Conservation (phyloP, 208 protist genomes). For the Borovskyia barvae region DNA sequence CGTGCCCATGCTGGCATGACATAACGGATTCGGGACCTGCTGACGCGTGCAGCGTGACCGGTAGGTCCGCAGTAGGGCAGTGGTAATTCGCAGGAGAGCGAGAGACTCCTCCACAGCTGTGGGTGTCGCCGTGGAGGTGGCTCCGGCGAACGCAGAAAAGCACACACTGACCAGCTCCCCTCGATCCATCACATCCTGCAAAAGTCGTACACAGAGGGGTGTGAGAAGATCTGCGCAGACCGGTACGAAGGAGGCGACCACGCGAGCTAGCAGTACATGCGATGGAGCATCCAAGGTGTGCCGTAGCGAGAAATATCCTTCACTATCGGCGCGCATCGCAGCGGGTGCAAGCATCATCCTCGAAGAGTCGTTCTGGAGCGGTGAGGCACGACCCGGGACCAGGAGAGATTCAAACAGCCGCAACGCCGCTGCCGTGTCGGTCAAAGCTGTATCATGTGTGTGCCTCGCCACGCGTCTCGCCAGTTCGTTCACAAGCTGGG, state of each 20-base stretch:
- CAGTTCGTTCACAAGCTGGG: constrained; percentile 1
- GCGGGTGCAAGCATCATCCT: not conserved
- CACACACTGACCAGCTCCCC: not conserved
- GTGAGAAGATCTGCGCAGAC: not conserved
- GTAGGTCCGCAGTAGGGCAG: not conserved
- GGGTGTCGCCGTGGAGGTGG: not conserved
- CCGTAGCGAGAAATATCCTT: not conserved
- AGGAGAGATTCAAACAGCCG: not conserved
- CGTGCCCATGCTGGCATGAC: too few species aligned
- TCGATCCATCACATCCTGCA: not conserved
- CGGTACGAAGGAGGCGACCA: not conserved
- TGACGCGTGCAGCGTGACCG: too few species aligned
- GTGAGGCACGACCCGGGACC: too few species aligned
- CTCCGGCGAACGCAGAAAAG: too few species aligned
- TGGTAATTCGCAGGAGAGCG: constrained; percentile 17
- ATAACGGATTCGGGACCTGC: too few species aligned
- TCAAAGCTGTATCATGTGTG: not conserved
- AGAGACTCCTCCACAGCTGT: constrained; percentile 6
- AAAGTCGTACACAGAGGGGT: constrained; percentile 1
- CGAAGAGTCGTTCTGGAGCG: not conserved
- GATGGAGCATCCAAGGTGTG: constrained; percentile 1
- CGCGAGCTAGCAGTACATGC: constrained; percentile 1
- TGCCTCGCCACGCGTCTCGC: not conserved
- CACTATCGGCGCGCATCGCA: not conserved
- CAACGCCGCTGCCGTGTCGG: not conserved